Evolutionary conservation across 2,329 filamentous ascomycete genomes (phyloP).

Genomic region (Arachnopeziza araneosa): DNA sequence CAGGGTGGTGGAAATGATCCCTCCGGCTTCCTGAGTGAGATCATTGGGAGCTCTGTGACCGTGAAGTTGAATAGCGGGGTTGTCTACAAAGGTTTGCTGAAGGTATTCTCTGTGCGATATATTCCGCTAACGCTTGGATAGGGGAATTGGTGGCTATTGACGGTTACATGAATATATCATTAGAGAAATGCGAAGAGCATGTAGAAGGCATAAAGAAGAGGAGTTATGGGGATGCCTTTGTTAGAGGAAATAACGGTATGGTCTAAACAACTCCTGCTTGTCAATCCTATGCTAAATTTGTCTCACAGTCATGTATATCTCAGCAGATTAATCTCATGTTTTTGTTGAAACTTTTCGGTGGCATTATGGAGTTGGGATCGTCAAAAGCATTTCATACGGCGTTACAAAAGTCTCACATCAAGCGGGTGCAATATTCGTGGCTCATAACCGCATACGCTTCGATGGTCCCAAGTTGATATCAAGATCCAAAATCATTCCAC

Average conservation of each 20-base stretch:
- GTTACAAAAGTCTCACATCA: not conserved
- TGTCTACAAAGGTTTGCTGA: slow-evolving; percentile 72
- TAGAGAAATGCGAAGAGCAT: slow-evolving; percentile 91
- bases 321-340: slow-evolving; percentile 22
- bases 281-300: not conserved
- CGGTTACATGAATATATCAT: slow-evolving; percentile 98
- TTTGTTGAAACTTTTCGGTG: not conserved
- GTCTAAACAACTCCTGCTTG: not conserved
- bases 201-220: slow-evolving; percentile 78
- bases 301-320: slow-evolving; percentile 31
- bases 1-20: slow-evolving; percentile 81
- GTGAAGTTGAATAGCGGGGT: slow-evolving; percentile 99
- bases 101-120: not conserved
- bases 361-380: not conserved
- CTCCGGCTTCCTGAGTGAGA: slow-evolving; percentile 86
- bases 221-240: slow-evolving; percentile 90
- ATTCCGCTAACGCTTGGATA: slow-evolving; percentile 34
- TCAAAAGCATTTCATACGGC: not conserved
- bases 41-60: slow-evolving; percentile 88
- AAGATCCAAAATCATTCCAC: too few species aligned
- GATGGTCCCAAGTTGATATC: too few species aligned
- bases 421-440: too few species aligned
- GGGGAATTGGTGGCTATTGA: slow-evolving; percentile 95
- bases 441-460: too few species aligned
- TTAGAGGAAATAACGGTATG: slow-evolving; percentile 90